These are phyloP conservation scores for Hevea brasiliensis DNA, from an alignment of 345 rosid species.

Conservation along the genomic window DNA sequence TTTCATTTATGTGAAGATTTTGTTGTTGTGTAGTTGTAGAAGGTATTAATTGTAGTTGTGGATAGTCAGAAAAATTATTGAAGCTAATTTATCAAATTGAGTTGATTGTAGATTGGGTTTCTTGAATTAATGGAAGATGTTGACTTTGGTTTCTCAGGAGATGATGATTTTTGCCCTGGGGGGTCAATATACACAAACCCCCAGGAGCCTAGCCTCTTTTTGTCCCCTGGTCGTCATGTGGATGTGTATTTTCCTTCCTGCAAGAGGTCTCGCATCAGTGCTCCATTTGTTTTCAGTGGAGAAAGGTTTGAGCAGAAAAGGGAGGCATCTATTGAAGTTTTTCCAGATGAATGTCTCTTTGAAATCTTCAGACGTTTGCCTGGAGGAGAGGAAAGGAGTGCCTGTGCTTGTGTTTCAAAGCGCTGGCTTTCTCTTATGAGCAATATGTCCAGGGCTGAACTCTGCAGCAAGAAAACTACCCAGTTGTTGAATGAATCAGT, in stretches of 20 bases:
- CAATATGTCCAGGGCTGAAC: slow-evolving; percentile 60
- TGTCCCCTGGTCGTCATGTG: slow-evolving; percentile 61
- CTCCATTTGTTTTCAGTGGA: slow-evolving; percentile 58
- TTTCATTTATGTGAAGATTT: background rate
- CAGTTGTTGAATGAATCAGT: slow-evolving; percentile 10
- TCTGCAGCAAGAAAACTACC: slow-evolving; percentile 29
- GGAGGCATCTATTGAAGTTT: slow-evolving; percentile 61
- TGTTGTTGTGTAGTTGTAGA: background rate
- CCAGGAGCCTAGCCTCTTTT: slow-evolving; percentile 63
- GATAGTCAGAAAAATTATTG: background rate
- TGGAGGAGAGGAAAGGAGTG: slow-evolving; percentile 74
- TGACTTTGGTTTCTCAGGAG: slow-evolving; percentile 42
- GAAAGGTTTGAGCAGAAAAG: slow-evolving; percentile 54
- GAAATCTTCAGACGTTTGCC: slow-evolving; percentile 79
- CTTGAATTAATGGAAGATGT: background rate
- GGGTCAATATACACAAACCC: slow-evolving; percentile 73
- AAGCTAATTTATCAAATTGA: background rate
- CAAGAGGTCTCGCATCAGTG: slow-evolving; percentile 75
- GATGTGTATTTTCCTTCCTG: slow-evolving; percentile 67
- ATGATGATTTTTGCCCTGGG: slow-evolving; percentile 65
- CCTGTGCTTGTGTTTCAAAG: slow-evolving; percentile 80
- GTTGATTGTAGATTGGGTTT: background rate
- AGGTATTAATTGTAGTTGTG: background rate
- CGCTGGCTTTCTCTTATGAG: slow-evolving; percentile 81
- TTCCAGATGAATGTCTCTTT: slow-evolving; percentile 92